phyloP scores from a whole-genome alignment of 257 asterid species.

The Prunella vulgaris region DNA sequence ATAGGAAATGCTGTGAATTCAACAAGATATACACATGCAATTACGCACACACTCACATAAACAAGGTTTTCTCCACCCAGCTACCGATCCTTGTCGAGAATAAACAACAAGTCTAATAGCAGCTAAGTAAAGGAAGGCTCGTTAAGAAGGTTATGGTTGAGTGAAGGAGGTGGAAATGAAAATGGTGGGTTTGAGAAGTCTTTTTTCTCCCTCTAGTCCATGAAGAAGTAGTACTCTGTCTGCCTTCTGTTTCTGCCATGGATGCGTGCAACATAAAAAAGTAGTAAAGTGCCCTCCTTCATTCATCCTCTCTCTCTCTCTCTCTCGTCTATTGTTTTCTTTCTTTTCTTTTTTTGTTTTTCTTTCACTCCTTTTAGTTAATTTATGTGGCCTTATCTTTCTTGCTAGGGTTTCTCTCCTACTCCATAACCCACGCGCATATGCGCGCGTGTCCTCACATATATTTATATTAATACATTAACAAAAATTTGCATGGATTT shows the following conservation, averaged over 20 bases:
- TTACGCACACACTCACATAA: not conserved
- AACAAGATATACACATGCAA: constrained; percentile 18
- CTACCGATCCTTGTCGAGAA: not conserved
- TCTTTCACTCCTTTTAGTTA: not conserved
- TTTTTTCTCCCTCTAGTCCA: not conserved
- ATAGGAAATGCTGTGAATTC: constrained; percentile 3
- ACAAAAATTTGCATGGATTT: no score
- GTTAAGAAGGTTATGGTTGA: no score
- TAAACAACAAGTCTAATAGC: not conserved
- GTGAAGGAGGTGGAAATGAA: not conserved
- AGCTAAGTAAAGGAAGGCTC: not conserved
- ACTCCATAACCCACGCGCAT: constrained; percentile 1
- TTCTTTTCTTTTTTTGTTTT: not conserved
- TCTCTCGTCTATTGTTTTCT: not conserved
- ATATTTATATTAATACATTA: no score
- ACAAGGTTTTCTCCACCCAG: not conserved
- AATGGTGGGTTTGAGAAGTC: not conserved
- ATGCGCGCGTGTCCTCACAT: not conserved
- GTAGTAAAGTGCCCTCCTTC: not conserved
- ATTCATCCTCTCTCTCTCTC: not conserved
- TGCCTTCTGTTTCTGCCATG: constrained; percentile 14
- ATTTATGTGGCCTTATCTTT: constrained; percentile 34
- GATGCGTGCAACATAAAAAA: constrained; percentile 14
- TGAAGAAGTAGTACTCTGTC: not conserved
- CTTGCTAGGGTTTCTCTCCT: constrained; percentile 31